phyloP scores from a whole-genome alignment of 2,329 filamentous ascomycete species.

The Dryadomyces quercivorus region DNA sequence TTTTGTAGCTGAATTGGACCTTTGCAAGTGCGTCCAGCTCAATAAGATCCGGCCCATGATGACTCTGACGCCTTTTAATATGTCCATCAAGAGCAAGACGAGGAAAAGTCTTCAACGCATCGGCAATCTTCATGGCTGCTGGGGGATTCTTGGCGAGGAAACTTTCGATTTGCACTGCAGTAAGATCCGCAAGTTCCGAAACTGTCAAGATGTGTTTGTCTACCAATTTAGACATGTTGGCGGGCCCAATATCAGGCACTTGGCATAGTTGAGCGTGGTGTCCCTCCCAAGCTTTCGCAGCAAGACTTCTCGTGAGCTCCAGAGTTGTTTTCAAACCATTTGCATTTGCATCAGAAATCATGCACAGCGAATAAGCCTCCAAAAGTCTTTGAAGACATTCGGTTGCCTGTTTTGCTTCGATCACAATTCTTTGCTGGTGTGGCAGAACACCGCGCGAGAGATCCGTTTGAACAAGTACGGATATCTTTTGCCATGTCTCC shows the following conservation, averaged over 20 bases:
- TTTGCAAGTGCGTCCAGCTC: constrained; percentile 28
- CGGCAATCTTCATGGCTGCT: constrained; percentile 60
- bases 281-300: constrained; percentile 70
- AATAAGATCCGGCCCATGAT: constrained; percentile 15
- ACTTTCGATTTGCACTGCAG: constrained; percentile 63
- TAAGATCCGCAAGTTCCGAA: constrained; percentile 52
- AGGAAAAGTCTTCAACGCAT: constrained; percentile 59
- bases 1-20: constrained; percentile 58
- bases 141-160: constrained; percentile 70
- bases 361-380: constrained; percentile 66
- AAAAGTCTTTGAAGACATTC: constrained; percentile 57
- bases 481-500: constrained; percentile 60
- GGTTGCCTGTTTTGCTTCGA: constrained; percentile 53
- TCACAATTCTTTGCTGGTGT: constrained; percentile 33
- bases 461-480: constrained; percentile 63
- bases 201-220: constrained; percentile 60
- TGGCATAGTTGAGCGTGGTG: constrained; percentile 73
- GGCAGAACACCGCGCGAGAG: constrained; percentile 50
- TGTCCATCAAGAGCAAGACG: constrained; percentile 29
- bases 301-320: constrained; percentile 65
- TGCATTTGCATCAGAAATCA: constrained; percentile 47
- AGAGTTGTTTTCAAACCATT: constrained; percentile 55
- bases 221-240: constrained; percentile 61
- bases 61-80: constrained; percentile 12
- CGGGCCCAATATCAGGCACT: constrained; percentile 64